These are phyloP conservation scores for Staphylotrichum tortipilum DNA, from an alignment of 495 filamentous ascomycete genomes.

Conservation along the genomic window DNA sequence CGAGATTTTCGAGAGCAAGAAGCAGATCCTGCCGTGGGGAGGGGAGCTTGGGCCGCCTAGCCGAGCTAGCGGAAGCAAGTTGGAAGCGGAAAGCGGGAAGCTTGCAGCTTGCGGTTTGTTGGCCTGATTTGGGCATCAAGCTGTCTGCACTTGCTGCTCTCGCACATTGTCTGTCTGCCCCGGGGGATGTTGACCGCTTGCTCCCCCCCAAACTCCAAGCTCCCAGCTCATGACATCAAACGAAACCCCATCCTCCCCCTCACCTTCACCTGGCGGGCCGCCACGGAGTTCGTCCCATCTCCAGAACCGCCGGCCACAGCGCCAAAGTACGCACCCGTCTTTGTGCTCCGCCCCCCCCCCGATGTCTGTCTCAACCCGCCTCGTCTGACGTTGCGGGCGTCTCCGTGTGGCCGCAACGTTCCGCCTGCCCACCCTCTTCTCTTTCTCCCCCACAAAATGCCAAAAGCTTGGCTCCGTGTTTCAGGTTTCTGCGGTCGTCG, in stretches of 20 bases:
- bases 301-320: slow-evolving; percentile 19
- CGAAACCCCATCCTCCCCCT: not conserved
- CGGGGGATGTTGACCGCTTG: no score
- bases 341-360: slow-evolving; percentile 9
- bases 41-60: slow-evolving; percentile 17
- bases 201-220: no score
- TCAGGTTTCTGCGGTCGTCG: slow-evolving; percentile 32
- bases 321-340: slow-evolving; percentile 10
- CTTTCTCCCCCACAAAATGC: slow-evolving; percentile 5
- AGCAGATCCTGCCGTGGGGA: slow-evolving; percentile 11
- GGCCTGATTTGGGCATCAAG: no score
- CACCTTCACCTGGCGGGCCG: not conserved
- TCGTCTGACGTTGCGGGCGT: slow-evolving; percentile 2
- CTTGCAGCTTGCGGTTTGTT: no score
- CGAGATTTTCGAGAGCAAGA: not conserved
- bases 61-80: slow-evolving; percentile 8
- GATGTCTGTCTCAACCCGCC: slow-evolving; percentile 1
- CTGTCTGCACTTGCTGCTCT: no score
- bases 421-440: no score
- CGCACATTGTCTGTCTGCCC: no score
- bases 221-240: no score
- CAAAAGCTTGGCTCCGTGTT: slow-evolving; percentile 34
- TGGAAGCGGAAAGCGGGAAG: no score
- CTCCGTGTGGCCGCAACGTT: slow-evolving; percentile 10
- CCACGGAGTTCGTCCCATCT: slow-evolving; percentile 11